A percentile compares a stretch with the other conserved stretches of the same genome.
phyloP scores from a whole-genome alignment of 352 stramenopile species.

The Pythium oligandrum region DNA sequence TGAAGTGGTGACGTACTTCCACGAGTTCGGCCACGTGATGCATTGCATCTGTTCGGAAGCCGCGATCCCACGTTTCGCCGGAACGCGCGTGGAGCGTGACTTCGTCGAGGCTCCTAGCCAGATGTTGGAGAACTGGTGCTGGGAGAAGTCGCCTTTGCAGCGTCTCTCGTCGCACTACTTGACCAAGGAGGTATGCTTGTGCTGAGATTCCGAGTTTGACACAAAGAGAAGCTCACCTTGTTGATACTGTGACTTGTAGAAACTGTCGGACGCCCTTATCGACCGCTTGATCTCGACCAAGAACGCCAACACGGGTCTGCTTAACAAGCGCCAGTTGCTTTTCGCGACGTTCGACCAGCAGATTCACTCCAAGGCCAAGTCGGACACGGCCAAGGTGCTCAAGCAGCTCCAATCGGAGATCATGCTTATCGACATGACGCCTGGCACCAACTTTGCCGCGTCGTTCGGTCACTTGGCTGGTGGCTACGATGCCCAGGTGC shows the following conservation, averaged over 20 bases:
- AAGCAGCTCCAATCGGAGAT: constrained; percentile 84
- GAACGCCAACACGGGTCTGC: constrained; percentile 76
- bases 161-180: constrained; percentile 84
- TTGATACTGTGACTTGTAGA: constrained; percentile 20
- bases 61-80: constrained; percentile 70
- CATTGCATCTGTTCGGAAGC: constrained; percentile 85
- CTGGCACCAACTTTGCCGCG: constrained; percentile 76
- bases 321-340: constrained; percentile 81
- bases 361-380: constrained; percentile 79
- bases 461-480: constrained; percentile 82
- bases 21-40: constrained; percentile 90
- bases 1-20: constrained; percentile 88
- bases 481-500: constrained; percentile 53
- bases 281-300: constrained; percentile 81
- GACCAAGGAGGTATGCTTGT: constrained; percentile 41
- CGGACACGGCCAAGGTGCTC: constrained; percentile 74
- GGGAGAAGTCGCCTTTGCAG: constrained; percentile 81
- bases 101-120: constrained; percentile 90
- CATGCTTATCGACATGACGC: constrained; percentile 85
- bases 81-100: constrained; percentile 77
- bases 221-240: no score
- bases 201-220: not conserved
- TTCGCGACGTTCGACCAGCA: constrained; percentile 83
- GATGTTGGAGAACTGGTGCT: constrained; percentile 91
- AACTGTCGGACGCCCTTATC: constrained; percentile 80